Evolutionary conservation across 495 filamentous ascomycete species (phyloP), one percentile per base, ranked within the genome.

Genomic region (Pyrenopolyporus hunteri): DNA sequence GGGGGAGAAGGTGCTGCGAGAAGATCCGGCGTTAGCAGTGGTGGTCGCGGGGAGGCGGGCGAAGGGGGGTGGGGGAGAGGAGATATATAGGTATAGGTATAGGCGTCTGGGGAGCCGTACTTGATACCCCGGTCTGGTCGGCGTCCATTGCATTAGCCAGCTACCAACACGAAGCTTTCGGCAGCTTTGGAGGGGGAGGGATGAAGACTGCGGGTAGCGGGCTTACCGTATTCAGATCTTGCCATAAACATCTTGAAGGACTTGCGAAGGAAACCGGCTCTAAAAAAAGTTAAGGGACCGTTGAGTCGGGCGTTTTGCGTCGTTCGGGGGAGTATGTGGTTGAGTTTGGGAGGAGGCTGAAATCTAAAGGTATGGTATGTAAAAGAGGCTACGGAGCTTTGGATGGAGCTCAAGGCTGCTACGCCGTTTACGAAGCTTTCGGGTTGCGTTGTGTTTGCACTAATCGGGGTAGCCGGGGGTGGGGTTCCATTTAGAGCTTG

Each of bases 211-310:
- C 50, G 35, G 46, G 6, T 3, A 17, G 49, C 57, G 23, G 48
- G 53, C 76, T 63, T 67, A 96, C 94, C 94, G 80, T 98, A 98
- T 94, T 98, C 94, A 76, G 93, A 97, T 76, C 95, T 89, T 81
- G 94, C 94, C 82, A 98, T 97, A 86, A 98, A 98, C 94, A 97
- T 97, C 64, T 80, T 93, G 87, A 66, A 59, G 71, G 72, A 71
- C 58, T 74, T 71, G 43, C 55, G 55, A 36, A 66, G 47, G 44
- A 25, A 23, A 8, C 14, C 0, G 11, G 36, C 22, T 49, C 13
- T 13, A n/a, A 19, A 44, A 37, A 7, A 28, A 7, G 16, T 25
- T 45, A 44, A n/a, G 35, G 25, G 42, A 28, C 32, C 25, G 45
- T 33, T 54, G 22, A 32, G 45, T 39, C 57, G 67, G 64, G 64